A percentile compares a stretch with the other conserved stretches of the same genome.
Evolutionary conservation across 495 filamentous ascomycete species (phyloP).

Genomic region (Lasiosphaeria miniovina): DNA sequence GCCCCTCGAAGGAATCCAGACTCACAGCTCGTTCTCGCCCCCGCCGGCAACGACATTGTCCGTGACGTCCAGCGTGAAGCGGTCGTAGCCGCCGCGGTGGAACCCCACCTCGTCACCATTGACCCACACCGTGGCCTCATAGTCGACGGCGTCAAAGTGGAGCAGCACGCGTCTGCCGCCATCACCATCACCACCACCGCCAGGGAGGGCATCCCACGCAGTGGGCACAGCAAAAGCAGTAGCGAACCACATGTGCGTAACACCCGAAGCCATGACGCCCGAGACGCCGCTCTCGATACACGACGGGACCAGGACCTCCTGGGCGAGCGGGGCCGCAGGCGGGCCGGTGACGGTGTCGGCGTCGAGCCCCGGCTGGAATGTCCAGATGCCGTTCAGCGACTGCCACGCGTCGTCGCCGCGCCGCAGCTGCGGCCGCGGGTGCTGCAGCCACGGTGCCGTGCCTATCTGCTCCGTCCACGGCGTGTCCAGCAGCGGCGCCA

Average conservation of each 20-base stretch:
- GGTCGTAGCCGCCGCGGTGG: slow-evolving; percentile 61
- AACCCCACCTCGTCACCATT: slow-evolving; percentile 54
- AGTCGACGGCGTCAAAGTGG: slow-evolving; percentile 69
- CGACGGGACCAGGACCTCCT: slow-evolving; percentile 59
- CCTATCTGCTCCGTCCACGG: slow-evolving; percentile 61
- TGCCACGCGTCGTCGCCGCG: slow-evolving; percentile 51
- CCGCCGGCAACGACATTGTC: slow-evolving; percentile 34
- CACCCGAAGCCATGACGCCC: slow-evolving; percentile 50
- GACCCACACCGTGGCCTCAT: slow-evolving; percentile 62
- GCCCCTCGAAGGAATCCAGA: not conserved
- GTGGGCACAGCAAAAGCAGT: slow-evolving; percentile 54
- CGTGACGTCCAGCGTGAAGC: slow-evolving; percentile 60
- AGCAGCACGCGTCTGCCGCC: slow-evolving; percentile 44
- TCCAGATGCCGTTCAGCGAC: slow-evolving; percentile 65
- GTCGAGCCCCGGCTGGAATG: slow-evolving; percentile 49
- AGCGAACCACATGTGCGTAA: slow-evolving; percentile 59
- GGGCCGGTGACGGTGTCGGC: slow-evolving; percentile 39
- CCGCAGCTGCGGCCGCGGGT: slow-evolving; percentile 60
- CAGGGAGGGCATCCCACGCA: slow-evolving; percentile 31
- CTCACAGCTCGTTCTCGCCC: slow-evolving; percentile 54
- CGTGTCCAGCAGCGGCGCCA: slow-evolving; percentile 52
- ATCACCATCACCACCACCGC: slow-evolving; percentile 1
- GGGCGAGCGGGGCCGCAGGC: slow-evolving; percentile 25
- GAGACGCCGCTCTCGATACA: slow-evolving; percentile 55
- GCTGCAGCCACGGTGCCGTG: slow-evolving; percentile 63